phyloP scores from a whole-genome alignment of 2,329 filamentous ascomycete species.

The Aspergillus piperis region DNA sequence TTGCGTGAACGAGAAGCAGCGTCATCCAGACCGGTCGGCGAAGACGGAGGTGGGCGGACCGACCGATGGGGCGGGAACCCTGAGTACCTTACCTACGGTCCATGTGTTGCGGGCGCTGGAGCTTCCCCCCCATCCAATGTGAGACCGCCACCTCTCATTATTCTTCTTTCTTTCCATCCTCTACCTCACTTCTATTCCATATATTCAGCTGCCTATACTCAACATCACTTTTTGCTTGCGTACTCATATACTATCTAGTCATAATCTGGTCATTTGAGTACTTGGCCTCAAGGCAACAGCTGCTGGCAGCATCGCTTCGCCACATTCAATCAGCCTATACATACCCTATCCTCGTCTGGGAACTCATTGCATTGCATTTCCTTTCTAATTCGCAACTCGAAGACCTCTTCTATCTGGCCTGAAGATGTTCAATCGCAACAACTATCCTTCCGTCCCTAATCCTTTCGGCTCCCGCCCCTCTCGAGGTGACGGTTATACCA shows the following conservation, averaged over 20 bases:
- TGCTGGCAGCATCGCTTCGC: conserved; percentile 16
- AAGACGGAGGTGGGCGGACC: conserved; percentile 20
- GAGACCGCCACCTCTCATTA: conserved; percentile 1
- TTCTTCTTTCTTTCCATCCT: not conserved
- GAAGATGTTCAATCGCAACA: conserved; percentile 60
- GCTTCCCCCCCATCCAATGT: conserved; percentile 5
- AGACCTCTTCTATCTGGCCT: conserved; percentile 6
- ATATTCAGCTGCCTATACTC: not conserved
- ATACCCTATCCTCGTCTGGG: not conserved
- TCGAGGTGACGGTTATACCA: conserved; percentile 47
- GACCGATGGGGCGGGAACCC: conserved; percentile 15
- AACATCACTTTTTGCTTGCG: not conserved
- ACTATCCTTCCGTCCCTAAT: conserved; percentile 48
- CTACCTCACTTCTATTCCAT: not conserved
- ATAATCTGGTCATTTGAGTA: not conserved
- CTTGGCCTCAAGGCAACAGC: conserved; percentile 10
- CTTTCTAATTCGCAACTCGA: not conserved
- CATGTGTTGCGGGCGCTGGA: conserved; percentile 13
- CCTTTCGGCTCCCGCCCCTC: conserved; percentile 48
- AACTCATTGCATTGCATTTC: not conserved
- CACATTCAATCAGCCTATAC: conserved; percentile 3
- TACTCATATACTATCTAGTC: not conserved
- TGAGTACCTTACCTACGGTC: conserved; percentile 3
- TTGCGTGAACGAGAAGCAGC: not conserved
- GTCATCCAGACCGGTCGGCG: conserved; percentile 8